Conservation (phyloP, 202 grass and related monocot species). For the Eragrostis tef region DNA sequence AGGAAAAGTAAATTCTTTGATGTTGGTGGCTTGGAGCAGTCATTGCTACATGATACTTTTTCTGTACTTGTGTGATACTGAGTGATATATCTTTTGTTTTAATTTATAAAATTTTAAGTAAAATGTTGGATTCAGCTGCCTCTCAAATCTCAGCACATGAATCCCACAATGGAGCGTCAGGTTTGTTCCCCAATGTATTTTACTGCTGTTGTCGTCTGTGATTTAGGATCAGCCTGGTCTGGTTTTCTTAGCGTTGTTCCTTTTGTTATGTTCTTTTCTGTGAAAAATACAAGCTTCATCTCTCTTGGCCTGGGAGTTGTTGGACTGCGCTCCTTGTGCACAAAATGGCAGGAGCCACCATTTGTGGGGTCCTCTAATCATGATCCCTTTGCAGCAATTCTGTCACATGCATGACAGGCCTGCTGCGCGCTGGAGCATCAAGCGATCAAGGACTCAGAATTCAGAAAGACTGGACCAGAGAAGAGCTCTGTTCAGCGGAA, state of each 20-base stretch:
- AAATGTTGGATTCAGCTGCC: not conserved
- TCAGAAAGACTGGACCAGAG: slow-evolving; percentile 46
- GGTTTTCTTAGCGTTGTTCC: not conserved
- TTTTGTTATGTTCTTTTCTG: slow-evolving; percentile 29
- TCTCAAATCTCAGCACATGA: not conserved
- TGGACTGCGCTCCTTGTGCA: slow-evolving; percentile 41
- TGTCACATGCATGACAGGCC: slow-evolving; percentile 47
- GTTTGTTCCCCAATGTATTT: not conserved
- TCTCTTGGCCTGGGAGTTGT: slow-evolving; percentile 41
- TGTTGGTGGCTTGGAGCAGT: not conserved
- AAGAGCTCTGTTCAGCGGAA: slow-evolving; percentile 38
- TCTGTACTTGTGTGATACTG: not conserved
- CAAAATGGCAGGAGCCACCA: slow-evolving; percentile 44
- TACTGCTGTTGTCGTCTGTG: slow-evolving; percentile 2
- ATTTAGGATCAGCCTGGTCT: not conserved
- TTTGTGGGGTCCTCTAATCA: slow-evolving; percentile 40
- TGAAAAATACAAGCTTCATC: slow-evolving; percentile 35
- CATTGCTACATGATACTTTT: not conserved
- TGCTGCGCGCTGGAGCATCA: slow-evolving; percentile 38
- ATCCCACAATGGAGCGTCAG: not conserved
- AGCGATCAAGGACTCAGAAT: slow-evolving; percentile 44
- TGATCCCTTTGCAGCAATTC: slow-evolving; percentile 38
- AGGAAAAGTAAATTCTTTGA: not conserved
- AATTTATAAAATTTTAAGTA: not conserved
- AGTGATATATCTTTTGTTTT: not conserved